A percentile compares a stretch with the other conserved stretches of the same genome.
Evolutionary conservation across 2,329 filamentous ascomycete genomes (phyloP).

Genomic region (Ceratocystis smalleyi): DNA sequence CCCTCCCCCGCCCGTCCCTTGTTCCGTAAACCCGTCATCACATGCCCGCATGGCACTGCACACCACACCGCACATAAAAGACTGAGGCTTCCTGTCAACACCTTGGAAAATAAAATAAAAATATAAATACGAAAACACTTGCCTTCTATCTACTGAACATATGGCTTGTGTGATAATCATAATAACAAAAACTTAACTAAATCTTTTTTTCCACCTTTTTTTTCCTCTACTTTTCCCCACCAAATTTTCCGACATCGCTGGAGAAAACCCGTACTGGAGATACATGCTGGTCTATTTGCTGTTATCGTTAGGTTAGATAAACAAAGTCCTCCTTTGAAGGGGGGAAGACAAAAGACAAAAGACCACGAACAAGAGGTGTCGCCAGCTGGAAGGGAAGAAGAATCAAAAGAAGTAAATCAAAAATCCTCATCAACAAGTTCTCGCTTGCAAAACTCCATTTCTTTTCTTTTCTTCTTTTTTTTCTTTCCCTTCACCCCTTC

Average conservation of each 20-base stretch:
- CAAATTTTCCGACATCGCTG: constrained; percentile 4
- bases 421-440: neutral
- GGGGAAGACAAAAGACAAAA: neutral
- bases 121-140: no score
- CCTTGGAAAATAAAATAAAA: no score
- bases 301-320: neutral
- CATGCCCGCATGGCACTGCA: no score
- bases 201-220: neutral
- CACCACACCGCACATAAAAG: no score
- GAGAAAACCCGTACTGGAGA: neutral
- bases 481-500: no score
- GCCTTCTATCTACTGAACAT: no score
- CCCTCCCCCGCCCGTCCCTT: no score
- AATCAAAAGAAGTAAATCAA: neutral
- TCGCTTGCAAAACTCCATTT: neutral
- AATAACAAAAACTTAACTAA: neutral
- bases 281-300: neutral
- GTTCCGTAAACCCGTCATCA: no score
- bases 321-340: neutral
- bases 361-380: no score
- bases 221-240: neutral
- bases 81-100: no score
- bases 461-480: neutral
- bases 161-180: neutral
- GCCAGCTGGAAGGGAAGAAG: neutral